Evolutionary conservation across 352 stramenopile genomes (phyloP), one percentile per base, ranked within the genome.

Genomic region (Discostella stelligera): DNA sequence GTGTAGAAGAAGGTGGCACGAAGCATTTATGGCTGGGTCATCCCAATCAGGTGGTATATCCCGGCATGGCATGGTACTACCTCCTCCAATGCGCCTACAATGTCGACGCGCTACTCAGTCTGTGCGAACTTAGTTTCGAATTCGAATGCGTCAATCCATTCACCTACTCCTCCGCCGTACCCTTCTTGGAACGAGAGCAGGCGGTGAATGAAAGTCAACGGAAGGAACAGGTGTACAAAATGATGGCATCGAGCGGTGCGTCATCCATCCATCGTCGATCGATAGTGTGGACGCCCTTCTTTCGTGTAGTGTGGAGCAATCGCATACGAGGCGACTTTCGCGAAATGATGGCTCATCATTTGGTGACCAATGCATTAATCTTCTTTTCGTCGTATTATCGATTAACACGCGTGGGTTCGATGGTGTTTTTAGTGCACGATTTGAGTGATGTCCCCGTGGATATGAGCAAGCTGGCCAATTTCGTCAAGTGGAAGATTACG

Each of bases 341-440:
- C 18, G 89, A 94, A 76, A 94, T 94, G 89, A 86, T 89, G 39
- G 76, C 86, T 18, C 89, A 94, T 81, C 89, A 94, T 63, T 25
- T 94, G 11, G 77, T 91, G 8, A 94, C 89, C 4, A 93, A 94
- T 72, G 23, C 79, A 13, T 68, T 94, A 14, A 74, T 91, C 13
- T 74, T 90, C 46, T 68, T 81, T n/a, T 88, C 77, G 8, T 83
- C 64, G 3, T 83, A 84, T 37, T 93, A 88, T 67, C 74, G 84
- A 66, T 72, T 93, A 21, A 89, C 78, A 14, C 68, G 84, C 2
- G 77, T 87, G 18, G 89, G 89, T 18, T 84, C 62, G 37, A 90
- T 91, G 85, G 83, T 94, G 14, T 91, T 94, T 61, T 63, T 91
- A 18, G 56, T 93, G 0, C 89, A 94, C 63, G 89, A 94, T 74